Conservation (phyloP, 2,329 filamentous ascomycete genomes). For the Fusarium guadeloupense region DNA sequence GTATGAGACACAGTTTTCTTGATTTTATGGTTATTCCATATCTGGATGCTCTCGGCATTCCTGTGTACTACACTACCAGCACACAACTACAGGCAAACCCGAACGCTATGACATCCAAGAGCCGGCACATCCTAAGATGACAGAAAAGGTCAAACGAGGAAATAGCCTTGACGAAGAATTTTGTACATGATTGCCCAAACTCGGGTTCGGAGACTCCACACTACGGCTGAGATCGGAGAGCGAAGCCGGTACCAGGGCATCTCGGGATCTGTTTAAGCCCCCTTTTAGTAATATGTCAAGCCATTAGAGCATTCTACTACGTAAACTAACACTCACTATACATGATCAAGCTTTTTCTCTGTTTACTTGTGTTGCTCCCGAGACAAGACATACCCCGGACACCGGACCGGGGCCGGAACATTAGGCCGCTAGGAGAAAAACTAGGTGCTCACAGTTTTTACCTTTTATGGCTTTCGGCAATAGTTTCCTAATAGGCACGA, state of each 20-base stretch:
- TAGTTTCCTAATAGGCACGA: neutral
- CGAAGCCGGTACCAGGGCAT: neutral
- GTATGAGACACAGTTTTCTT: too few relatives aligned
- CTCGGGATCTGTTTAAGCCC: neutral
- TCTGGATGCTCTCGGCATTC: too few relatives aligned
- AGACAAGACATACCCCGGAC: too few relatives aligned
- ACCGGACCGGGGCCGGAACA: neutral
- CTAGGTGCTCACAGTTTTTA: constrained; percentile 1
- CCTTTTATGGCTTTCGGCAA: constrained; percentile 1
- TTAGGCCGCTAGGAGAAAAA: neutral
- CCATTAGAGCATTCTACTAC: neutral
- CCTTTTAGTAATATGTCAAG: neutral
- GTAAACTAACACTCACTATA: neutral
- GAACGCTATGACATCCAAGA: neutral
- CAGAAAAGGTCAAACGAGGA: too few relatives aligned
- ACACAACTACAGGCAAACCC: neutral
- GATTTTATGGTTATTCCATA: too few relatives aligned
- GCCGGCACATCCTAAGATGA: too few relatives aligned
- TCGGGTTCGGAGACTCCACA: neutral
- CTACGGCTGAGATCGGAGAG: neutral
- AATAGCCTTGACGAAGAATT: neutral
- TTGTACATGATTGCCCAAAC: neutral
- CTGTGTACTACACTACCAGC: too few relatives aligned
- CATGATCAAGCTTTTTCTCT: too few relatives aligned
- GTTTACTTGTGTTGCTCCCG: too few relatives aligned